Evolutionary conservation across 2,329 filamentous ascomycete genomes (phyloP), one percentile per base, ranked within the genome.

Genomic region (Kalaharituber pfeilii): DNA sequence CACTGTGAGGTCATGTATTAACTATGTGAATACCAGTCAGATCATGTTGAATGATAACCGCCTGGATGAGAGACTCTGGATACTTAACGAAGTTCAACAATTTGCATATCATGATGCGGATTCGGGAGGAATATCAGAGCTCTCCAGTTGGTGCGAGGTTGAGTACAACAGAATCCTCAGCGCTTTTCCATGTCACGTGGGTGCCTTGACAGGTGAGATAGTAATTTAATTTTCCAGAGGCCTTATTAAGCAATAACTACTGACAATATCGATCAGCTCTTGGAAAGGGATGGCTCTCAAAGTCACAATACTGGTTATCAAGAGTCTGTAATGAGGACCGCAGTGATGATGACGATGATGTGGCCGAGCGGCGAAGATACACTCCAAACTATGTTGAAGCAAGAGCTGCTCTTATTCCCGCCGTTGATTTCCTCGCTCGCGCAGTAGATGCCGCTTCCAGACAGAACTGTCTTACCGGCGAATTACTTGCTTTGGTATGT

Each of bases 61-160:
- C 11, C 64, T 67, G 54, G 59, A 65, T 26, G 68, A 71, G 58
- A 69, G 71, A 59, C 59, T 68, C 11, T 69, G 67, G 66, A 63
- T 71, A 36, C 64, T 75, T 47, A 65, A 66, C 28, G 67, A 69
- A 5, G 67, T 76, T 27, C 75, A 77, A 59, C 66, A 68, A 39
- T 69, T 75, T 55, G 73, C 73, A 9, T 75, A 70, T 59, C 66
- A 69, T 44, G 73, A 76, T 54, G 64, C 69, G 13, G 74, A 75
- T 59, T 67, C 63, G 49, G 72, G 71, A 25, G 66, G 65, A 26
- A 66, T 75, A 11, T 58, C 58, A 36, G 73, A 75, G 59, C 66
- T 76, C 52, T 68, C 70, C 7, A 66, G 71, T 11, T 76, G 73
- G 71, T 75, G 73, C 57, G 66, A 75, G 54, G 65, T 67, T 44